Percentiles rank a stretch among this genome's conserved stretches.
Evolutionary conservation across 805 yeast genomes (phyloP).

Genomic region (Metschnikowia arizonensis): DNA sequence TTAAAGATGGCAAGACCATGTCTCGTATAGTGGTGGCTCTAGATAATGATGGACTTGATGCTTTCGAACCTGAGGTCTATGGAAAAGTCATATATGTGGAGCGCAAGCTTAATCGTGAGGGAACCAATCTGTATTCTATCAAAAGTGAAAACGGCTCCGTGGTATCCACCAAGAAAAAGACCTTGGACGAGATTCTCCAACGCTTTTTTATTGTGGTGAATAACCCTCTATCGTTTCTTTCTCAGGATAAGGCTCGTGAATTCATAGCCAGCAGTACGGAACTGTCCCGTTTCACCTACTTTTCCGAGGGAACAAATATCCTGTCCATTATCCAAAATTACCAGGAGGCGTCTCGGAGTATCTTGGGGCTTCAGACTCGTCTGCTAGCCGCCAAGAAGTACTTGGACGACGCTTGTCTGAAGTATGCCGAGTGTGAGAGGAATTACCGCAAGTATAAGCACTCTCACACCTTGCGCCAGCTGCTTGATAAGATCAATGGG

Average conservation of each 20-base stretch:
- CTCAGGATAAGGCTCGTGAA: slow-evolving; percentile 91
- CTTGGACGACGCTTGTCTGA: slow-evolving; percentile 23
- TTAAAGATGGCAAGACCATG: slow-evolving; percentile 70
- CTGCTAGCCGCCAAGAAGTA: slow-evolving; percentile 25
- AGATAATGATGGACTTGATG: slow-evolving; percentile 61
- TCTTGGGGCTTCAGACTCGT: slow-evolving; percentile 27
- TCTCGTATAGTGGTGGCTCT: slow-evolving; percentile 65
- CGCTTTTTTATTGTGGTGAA: slow-evolving; percentile 74
- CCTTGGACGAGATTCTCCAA: slow-evolving; percentile 63
- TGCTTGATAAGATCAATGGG: slow-evolving; percentile 34
- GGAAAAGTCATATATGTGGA: slow-evolving; percentile 72
- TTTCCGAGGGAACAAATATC: slow-evolving; percentile 76
- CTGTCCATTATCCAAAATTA: slow-evolving; percentile 61
- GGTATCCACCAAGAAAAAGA: slow-evolving; percentile 58
- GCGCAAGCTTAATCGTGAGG: slow-evolving; percentile 55
- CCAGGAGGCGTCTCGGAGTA: slow-evolving; percentile 26
- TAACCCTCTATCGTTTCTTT: slow-evolving; percentile 87
- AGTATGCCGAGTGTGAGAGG: slow-evolving; percentile 27
- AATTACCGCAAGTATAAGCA: slow-evolving; percentile 33
- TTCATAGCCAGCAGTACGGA: slow-evolving; percentile 77
- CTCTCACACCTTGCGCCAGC: slow-evolving; percentile 31
- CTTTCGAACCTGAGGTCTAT: slow-evolving; percentile 57
- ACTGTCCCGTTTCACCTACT: slow-evolving; percentile 64
- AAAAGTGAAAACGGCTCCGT: slow-evolving; percentile 48
- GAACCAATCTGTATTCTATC: slow-evolving; percentile 51